Percentiles rank a stretch among this genome's conserved stretches.
These are phyloP conservation scores for Thecaphora thlaspeos DNA, from an alignment of 1,284 basidiomycete genomes.

Conservation along the genomic window DNA sequence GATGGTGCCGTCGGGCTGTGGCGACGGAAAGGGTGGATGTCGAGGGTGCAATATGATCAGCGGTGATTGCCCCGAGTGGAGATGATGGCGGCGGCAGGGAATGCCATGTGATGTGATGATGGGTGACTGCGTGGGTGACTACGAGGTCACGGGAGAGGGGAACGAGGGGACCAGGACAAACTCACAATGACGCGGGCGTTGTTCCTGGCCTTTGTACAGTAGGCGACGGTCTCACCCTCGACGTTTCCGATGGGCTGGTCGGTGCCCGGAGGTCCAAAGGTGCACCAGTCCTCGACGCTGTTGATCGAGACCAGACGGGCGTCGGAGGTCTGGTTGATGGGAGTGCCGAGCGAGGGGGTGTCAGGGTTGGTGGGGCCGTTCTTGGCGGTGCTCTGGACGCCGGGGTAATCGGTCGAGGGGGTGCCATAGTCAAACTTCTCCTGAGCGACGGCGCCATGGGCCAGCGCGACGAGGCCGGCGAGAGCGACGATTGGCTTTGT, in stretches of 20 bases:
- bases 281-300: slow-evolving; percentile 57
- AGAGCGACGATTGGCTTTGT: slow-evolving; percentile 30
- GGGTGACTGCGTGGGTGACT: neutral
- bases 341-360: slow-evolving; percentile 43
- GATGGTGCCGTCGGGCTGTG: slow-evolving; percentile 51
- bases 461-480: slow-evolving; percentile 18
- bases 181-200: slow-evolving; percentile 54
- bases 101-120: too few species aligned
- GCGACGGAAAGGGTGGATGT: too few species aligned
- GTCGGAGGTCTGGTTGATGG: slow-evolving; percentile 53
- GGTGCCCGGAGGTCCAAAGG: slow-evolving; percentile 58
- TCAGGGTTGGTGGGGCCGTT: slow-evolving; percentile 53
- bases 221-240: slow-evolving; percentile 70
- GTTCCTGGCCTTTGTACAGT: slow-evolving; percentile 66
- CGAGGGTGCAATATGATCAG: neutral
- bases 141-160: too few species aligned
- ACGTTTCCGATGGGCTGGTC: slow-evolving; percentile 66
- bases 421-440: slow-evolving; percentile 50
- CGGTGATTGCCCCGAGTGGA: neutral
- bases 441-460: slow-evolving; percentile 6
- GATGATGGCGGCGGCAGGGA: too few species aligned
- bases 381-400: slow-evolving; percentile 34
- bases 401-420: slow-evolving; percentile 34
- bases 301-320: slow-evolving; percentile 54
- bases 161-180: neutral